These are phyloP conservation scores for Vickermania spadyakhi DNA, from an alignment of 208 protist species.

Conservation along the genomic window DNA sequence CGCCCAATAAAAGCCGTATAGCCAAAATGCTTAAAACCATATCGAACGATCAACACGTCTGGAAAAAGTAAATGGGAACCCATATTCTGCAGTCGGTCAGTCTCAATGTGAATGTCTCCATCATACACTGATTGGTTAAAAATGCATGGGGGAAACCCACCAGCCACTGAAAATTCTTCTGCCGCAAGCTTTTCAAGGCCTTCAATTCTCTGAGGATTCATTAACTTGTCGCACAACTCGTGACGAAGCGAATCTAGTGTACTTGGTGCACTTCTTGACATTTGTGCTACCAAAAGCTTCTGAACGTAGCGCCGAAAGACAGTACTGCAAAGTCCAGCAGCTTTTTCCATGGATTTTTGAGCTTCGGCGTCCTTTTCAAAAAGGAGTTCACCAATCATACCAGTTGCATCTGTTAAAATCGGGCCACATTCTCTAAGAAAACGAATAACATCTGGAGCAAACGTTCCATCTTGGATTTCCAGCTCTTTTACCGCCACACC, in stretches of 20 bases:
- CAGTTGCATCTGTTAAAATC: constrained; percentile 40
- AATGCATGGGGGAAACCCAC: constrained; percentile 53
- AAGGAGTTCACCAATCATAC: constrained; percentile 62
- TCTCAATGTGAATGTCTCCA: constrained; percentile 42
- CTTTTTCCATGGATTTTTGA: constrained; percentile 52
- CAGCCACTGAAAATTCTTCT: constrained; percentile 54
- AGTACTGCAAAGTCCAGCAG: constrained; percentile 62
- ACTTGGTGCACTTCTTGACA: constrained; percentile 31
- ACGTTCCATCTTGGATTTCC: constrained; percentile 60
- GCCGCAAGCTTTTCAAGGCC: constrained; percentile 54
- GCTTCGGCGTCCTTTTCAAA: constrained; percentile 76
- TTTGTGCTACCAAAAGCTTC: constrained; percentile 40
- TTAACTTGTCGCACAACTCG: constrained; percentile 50
- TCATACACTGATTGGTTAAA: constrained; percentile 68
- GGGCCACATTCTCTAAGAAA: constrained; percentile 16
- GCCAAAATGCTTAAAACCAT: constrained; percentile 61
- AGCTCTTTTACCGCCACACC: constrained; percentile 65
- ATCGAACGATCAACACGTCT: constrained; percentile 72
- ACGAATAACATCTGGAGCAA: constrained; percentile 30
- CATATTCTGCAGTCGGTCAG: constrained; percentile 17
- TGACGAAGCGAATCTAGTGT: constrained; percentile 57
- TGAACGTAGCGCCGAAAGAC: constrained; percentile 69
- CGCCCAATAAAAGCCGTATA: constrained; percentile 76
- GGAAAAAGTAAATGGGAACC: constrained; percentile 33
- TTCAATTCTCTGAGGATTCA: constrained; percentile 56